Evolutionary conservation across 768 basidiomycete species (phyloP).

Genomic region (Boletus rex-veris): DNA sequence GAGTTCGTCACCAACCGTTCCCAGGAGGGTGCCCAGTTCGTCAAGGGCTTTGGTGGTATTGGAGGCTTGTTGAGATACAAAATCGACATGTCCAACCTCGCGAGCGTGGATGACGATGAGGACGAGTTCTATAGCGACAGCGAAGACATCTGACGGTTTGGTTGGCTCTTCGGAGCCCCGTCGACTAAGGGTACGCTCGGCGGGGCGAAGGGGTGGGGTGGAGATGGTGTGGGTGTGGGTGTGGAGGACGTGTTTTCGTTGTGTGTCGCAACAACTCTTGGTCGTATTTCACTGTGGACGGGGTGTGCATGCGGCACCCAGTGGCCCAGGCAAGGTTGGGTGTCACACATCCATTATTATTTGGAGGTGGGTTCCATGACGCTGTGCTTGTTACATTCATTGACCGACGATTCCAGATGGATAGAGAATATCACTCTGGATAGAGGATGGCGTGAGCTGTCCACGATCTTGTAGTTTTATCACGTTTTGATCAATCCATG

Average conservation of each 20-base stretch:
- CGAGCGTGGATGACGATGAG: slow-evolving; percentile 68
- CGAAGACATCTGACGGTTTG: slow-evolving; percentile 80
- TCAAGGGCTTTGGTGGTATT: slow-evolving; percentile 98
- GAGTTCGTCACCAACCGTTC: slow-evolving; percentile 96
- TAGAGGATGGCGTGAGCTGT: slow-evolving; percentile 9
- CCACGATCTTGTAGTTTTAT: slow-evolving; percentile 27
- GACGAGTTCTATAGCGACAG: slow-evolving; percentile 81
- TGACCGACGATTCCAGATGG: slow-evolving; percentile 11
- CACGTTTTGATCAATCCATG: slow-evolving; percentile 28
- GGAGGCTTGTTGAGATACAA: slow-evolving; percentile 96
- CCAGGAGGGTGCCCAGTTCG: slow-evolving; percentile 97
- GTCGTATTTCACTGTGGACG: not conserved
- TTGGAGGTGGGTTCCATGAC: slow-evolving; percentile 17
- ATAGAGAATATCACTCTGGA: slow-evolving; percentile 8
- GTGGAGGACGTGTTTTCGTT: not conserved
- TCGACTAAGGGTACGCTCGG: slow-evolving; percentile 61
- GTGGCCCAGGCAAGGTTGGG: slow-evolving; percentile 7
- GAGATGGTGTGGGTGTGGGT: not conserved
- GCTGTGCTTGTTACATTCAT: not conserved
- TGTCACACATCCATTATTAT: slow-evolving; percentile 13
- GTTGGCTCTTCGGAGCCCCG: slow-evolving; percentile 84
- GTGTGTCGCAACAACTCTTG: slow-evolving; percentile 7
- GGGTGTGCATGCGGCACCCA: not conserved
- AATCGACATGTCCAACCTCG: slow-evolving; percentile 88
- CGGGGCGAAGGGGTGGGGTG: slow-evolving; percentile 48